Conservation (phyloP, 768 basidiomycete genomes). For the Phlebiopsis flavidoalba region DNA sequence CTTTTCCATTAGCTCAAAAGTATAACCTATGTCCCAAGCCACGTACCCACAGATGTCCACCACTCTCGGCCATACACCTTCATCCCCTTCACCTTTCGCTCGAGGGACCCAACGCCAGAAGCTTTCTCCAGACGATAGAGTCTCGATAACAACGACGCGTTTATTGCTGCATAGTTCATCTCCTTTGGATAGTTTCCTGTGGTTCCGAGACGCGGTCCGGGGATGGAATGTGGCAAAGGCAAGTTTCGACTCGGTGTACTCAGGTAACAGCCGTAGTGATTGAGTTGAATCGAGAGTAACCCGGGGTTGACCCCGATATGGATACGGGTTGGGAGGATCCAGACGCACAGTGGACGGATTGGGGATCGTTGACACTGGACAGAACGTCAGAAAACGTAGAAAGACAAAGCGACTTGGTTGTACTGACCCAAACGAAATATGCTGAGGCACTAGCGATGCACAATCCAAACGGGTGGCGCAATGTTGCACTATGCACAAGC, state of each 20-base stretch:
- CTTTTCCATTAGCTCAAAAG: background rate
- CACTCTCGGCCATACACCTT: slow-evolving; percentile 67
- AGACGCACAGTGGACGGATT: background rate
- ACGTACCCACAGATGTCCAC: slow-evolving; percentile 68
- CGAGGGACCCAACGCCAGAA: slow-evolving; percentile 78
- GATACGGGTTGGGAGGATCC: slow-evolving; percentile 2
- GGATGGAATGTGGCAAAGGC: slow-evolving; percentile 76
- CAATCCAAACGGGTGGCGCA: too few relatives aligned
- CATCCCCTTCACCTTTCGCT: slow-evolving; percentile 53
- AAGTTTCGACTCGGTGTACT: slow-evolving; percentile 52
- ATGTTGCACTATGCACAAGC: too few relatives aligned
- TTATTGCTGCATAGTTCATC: slow-evolving; percentile 52
- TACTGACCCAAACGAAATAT: too few relatives aligned
- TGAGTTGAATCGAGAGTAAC: slow-evolving; percentile 63
- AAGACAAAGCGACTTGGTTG: background rate
- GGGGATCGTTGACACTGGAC: background rate
- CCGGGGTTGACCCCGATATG: slow-evolving; percentile 43
- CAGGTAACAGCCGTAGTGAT: slow-evolving; percentile 52
- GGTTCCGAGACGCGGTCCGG: slow-evolving; percentile 45
- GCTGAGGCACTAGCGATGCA: too few relatives aligned
- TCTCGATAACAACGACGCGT: slow-evolving; percentile 67
- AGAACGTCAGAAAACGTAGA: background rate
- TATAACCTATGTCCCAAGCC: background rate
- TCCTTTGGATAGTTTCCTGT: slow-evolving; percentile 37
- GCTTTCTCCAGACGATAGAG: slow-evolving; percentile 44